phyloP scores from a whole-genome alignment of 306 rosid species.

The Glycine latifolia region DNA sequence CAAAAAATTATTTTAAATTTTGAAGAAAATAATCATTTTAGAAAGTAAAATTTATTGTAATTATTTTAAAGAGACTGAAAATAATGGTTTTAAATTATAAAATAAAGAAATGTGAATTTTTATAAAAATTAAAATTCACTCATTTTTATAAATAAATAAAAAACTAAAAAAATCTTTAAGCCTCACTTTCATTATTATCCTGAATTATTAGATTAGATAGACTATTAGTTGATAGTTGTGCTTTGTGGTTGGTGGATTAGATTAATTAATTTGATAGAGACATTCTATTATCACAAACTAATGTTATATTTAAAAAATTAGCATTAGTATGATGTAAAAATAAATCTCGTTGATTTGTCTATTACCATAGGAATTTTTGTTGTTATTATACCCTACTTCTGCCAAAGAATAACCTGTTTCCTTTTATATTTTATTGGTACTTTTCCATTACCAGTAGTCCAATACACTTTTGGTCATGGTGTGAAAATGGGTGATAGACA shows the following conservation, averaged over 20 bases:
- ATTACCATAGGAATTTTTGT: conserved; percentile 10
- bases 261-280: not conserved
- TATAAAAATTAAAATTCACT: too few species aligned
- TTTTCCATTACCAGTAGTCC: not conserved
- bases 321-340: not conserved
- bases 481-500: not conserved
- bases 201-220: not conserved
- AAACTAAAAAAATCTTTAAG: too few species aligned
- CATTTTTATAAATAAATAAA: too few species aligned
- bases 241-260: conserved; percentile 39
- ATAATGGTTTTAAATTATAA: too few species aligned
- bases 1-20: too few species aligned
- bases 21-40: too few species aligned
- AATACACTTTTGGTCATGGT: not conserved
- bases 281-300: not conserved
- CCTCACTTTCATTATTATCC: not conserved
- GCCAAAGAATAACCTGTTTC: not conserved
- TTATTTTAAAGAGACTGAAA: too few species aligned
- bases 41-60: too few species aligned
- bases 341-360: conserved; percentile 21
- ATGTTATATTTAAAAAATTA: not conserved
- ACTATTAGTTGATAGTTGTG: conserved; percentile 5
- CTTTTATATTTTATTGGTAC: not conserved
- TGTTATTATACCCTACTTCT: not conserved
- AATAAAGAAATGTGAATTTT: too few species aligned